Base-by-base conservation (phyloP, 2,329 filamentous ascomycete species). In the Thielaviopsis cerberus region DNA sequence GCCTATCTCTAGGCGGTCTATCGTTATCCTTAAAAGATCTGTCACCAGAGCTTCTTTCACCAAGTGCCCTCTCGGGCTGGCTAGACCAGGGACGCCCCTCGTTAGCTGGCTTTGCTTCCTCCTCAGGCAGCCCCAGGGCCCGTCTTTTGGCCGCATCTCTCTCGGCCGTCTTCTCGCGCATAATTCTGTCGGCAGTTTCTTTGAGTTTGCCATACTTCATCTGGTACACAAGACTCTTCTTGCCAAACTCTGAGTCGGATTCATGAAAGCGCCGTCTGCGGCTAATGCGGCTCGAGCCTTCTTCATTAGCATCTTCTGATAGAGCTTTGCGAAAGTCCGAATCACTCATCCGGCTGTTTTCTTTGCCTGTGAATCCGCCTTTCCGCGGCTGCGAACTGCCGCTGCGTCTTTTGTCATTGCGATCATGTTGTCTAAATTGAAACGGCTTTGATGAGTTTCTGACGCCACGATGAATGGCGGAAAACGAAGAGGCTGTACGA, bases 381-480 rank as follows among this genome's bases (percentile, higher is more conserved):
- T 53, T 55, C 22, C 41, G 54, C 20, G 26, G 30, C 26, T 26
- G 24, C 22, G 8, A 50, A 7, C 27, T 50, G 53, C 7, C 24
- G 20, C 26, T 54, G 41, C 25, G 51, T 13, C 30, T 20, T n/a
- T 13, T 26, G 34, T 59, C 50, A 23, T 17, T 53, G 50, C 51
- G 41, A 30, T 51, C 54, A 55, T 55, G 37, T 20, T 45, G 27
- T 30, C 48, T 34, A 27, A 41, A 20, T 13, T 52, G 20, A 8
- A 25, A 27, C 52, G 55, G 15, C 26, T 45, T 57, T 24, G 56
- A 53, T 27, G 54, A 51, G 22, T 34, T 27, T 30, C 52, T 54
- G 25, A 88, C 73, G 15, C 85, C 85, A 52, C 77, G 74, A 63
- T 81, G 78, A 65, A 89, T 88, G 51, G 83, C 84, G 10, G 83